A percentile compares a stretch with the other conserved stretches of the same genome.
phyloP scores from a whole-genome alignment of 116 monocot genomes.

The Phalaenopsis hybrid region DNA sequence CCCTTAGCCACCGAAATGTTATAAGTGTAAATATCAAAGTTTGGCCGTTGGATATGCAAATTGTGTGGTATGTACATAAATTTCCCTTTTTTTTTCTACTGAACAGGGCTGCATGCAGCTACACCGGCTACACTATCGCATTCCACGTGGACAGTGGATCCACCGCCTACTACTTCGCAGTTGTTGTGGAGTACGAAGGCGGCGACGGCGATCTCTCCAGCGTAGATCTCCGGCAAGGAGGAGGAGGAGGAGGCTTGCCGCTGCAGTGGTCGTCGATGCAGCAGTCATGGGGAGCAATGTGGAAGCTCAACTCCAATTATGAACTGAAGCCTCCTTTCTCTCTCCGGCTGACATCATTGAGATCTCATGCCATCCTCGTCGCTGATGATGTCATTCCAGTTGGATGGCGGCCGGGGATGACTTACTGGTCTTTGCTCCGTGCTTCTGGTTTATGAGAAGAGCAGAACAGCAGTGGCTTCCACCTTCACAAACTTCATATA shows the following conservation, averaged over 20 bases:
- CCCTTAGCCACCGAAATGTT: too few species aligned
- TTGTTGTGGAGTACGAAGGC: slow-evolving; percentile 50
- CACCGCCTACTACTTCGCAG: slow-evolving; percentile 51
- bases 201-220: slow-evolving; percentile 58
- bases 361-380: slow-evolving; percentile 25
- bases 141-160: slow-evolving; percentile 68
- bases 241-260: background rate
- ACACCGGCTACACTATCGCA: slow-evolving; percentile 30
- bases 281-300: slow-evolving; percentile 57
- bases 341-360: slow-evolving; percentile 33
- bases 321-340: slow-evolving; percentile 56
- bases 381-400: slow-evolving; percentile 51
- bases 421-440: slow-evolving; percentile 14
- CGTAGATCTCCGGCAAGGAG: slow-evolving; percentile 32
- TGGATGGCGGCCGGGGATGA: slow-evolving; percentile 33
- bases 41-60: too few species aligned
- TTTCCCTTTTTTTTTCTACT: too few species aligned
- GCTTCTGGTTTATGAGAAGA: too few species aligned
- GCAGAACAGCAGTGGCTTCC: too few species aligned
- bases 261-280: slow-evolving; percentile 40
- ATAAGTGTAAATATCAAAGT: too few species aligned
- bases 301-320: slow-evolving; percentile 43
- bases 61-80: too few species aligned
- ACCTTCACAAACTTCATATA: too few species aligned
- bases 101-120: slow-evolving; percentile 48